Base-by-base conservation (phyloP, 768 basidiomycete genomes). In the Glaciozyma martinii region DNA sequence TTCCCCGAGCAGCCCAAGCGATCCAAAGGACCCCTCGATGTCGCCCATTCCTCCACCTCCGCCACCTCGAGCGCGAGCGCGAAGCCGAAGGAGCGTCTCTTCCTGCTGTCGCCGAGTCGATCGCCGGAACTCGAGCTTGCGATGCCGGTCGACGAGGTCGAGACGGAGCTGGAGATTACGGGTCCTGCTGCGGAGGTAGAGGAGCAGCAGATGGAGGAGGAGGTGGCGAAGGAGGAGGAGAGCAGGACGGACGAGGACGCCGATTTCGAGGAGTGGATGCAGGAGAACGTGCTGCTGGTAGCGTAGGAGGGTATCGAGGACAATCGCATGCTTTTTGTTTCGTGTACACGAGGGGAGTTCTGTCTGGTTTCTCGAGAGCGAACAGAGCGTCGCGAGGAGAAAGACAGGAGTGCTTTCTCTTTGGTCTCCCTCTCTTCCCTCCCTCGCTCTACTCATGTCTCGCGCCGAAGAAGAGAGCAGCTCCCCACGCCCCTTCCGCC, bases 261-360 rank as follows among this genome's bases (percentile, higher is more conserved):
- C 25, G 61, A 29, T 6, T 56, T 62, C 33, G 61, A 56, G 8
- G 63, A 50, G 21, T 68, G 67, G 67, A 29, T 68, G 15, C 50
- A 25, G 27, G 12, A 43, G 57, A 59, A 61, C 40, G 67, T 68
- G 19, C 25, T 59, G 1, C 27, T 68, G 23, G 27, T 10, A n/a
- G 49, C 5, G n/a, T 50, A 25, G 27, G 46, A 46, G 19, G 46
- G 21, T 47, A 40, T n/a, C n/a, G n/a, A n/a, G n/a, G n/a, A 13
- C 15, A 40, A 40, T 47, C 46, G 46, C 46, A 47, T 21, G 46
- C 46, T 47, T 47, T 46, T 9, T 43, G 9, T 3, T 25, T 47
- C 21, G 46, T 21, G 7, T 47, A 25, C 16, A 3, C n/a, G n/a
- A n/a, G n/a, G n/a, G n/a, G n/a, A n/a, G n/a, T n/a, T n/a, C n/a